phyloP scores from a whole-genome alignment of 768 basidiomycete genomes.

The Amanita inopinata region DNA sequence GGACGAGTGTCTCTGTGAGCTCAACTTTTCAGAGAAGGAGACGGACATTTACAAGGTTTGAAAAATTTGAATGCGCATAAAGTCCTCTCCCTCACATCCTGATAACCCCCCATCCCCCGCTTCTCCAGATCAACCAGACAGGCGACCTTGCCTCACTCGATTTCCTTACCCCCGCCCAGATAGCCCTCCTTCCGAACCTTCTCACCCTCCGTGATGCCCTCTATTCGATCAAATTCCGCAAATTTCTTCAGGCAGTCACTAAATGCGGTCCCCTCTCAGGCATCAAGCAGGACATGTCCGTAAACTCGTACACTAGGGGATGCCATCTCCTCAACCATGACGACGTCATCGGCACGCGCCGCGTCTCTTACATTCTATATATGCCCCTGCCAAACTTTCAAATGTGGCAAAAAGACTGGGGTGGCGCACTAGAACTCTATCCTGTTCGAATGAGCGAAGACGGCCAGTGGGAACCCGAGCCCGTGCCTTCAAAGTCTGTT shows the following conservation, averaged over 20 bases:
- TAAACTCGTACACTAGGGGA: constrained; percentile 84
- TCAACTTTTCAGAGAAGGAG: constrained; percentile 87
- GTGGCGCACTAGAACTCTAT: constrained; percentile 91
- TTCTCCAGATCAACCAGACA: constrained; percentile 90
- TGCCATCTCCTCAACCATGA: constrained; percentile 97
- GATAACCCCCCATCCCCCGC: too few relatives aligned
- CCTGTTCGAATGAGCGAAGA: constrained; percentile 54
- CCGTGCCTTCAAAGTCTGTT: constrained; percentile 54
- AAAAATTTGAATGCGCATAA: too few relatives aligned
- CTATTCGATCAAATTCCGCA: constrained; percentile 76
- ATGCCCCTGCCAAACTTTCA: constrained; percentile 72
- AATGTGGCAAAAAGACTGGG: constrained; percentile 83
- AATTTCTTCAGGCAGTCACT: constrained; percentile 77
- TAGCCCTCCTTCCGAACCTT: constrained; percentile 71
- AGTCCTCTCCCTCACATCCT: too few relatives aligned
- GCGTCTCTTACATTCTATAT: constrained; percentile 95
- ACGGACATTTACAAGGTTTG: constrained; percentile 95
- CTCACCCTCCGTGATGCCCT: constrained; percentile 82
- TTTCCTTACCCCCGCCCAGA: constrained; percentile 70
- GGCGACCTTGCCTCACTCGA: constrained; percentile 92
- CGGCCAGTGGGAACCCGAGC: constrained; percentile 60
- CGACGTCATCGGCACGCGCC: constrained; percentile 92
- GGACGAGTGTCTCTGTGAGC: constrained; percentile 71
- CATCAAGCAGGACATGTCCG: constrained; percentile 89
- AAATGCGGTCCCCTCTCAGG: constrained; percentile 90